Evolutionary conservation across 306 rosid species (phyloP), one percentile per base, ranked within the genome.

Genomic region (Trifolium dubium): DNA sequence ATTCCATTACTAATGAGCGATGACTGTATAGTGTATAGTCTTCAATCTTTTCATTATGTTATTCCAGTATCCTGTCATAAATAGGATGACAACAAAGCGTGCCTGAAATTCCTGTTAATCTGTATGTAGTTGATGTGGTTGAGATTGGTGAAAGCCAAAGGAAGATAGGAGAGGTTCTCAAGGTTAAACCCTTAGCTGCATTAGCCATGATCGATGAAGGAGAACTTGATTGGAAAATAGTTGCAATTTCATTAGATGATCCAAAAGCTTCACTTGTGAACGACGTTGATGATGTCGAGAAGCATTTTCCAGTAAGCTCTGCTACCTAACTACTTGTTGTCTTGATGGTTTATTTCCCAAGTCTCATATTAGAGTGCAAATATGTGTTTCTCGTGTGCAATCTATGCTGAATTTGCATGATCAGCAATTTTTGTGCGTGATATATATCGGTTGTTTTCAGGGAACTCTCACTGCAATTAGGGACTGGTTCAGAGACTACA

Each of bases 141-240:
- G 98, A 93, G 83, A 89, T 93, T 51, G 97, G 98, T 23, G 89
- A 82, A 67, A 86, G 81, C 17, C 90, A 34, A 50, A 59, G 97
- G 79, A 90, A 93, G 70, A 78, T 90, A 41, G 98, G 98, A 1
- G 88, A 90, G 74, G 72, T 94, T 86, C 92, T 92, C 68, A 92
- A 49, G 82, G 86, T 94, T 67, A 94, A 94, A 82, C 97, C 99
- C 47, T 79, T 94, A 85, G 99, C 86, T 84, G 98, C 96, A 69
- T 82, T 94, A 66, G 99, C 99, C 49, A 94, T 94, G 99, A 92
- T 94, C 75, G 99, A 94, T 83, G 99, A 92, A 83, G 99, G 99
- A 73, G 99, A 95, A 72, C 98, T 95, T 76, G 99, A 95, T 92
- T 95, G 99, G 99, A 94, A 94, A 81, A 90, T 94, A 71, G 86